phyloP scores from a whole-genome alignment of 129 eudicot species.

The Ambrosia artemisiifolia region DNA sequence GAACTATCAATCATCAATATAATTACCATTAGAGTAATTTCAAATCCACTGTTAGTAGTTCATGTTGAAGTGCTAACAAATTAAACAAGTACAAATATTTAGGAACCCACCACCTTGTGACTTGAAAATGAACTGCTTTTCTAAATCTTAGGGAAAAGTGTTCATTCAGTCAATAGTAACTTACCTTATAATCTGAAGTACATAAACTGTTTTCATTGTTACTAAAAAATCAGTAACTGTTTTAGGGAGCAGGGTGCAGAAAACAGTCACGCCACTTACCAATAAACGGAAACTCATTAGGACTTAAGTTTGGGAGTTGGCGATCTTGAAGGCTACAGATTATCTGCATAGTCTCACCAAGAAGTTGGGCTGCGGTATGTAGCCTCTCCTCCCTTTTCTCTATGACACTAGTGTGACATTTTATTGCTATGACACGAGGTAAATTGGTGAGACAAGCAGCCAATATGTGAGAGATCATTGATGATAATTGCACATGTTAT shows the following conservation, averaged over 20 bases:
- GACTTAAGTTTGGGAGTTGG: neutral
- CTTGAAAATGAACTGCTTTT: no score
- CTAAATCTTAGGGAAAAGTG: no score
- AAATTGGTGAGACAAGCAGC: constrained; percentile 9
- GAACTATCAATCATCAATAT: no score
- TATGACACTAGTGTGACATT: neutral
- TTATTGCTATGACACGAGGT: neutral
- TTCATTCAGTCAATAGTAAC: no score
- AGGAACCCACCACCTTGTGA: no score
- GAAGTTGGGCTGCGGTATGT: neutral
- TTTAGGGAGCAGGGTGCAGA: neutral
- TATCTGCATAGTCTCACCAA: neutral
- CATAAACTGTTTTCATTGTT: neutral
- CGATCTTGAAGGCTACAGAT: neutral
- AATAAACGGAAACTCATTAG: neutral
- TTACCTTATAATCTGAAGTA: no score
- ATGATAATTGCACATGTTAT: neutral
- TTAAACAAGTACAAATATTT: no score
- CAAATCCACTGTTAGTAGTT: no score
- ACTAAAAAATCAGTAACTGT: neutral
- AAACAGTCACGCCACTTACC: neutral
- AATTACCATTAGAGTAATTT: no score
- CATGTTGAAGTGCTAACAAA: no score
- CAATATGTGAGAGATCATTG: neutral
- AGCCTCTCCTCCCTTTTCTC: constrained; percentile 1